A percentile compares a stretch with the other conserved stretches of the same genome.
Evolutionary conservation across 306 rosid species (phyloP).

Genomic region (Cucumis melo): DNA sequence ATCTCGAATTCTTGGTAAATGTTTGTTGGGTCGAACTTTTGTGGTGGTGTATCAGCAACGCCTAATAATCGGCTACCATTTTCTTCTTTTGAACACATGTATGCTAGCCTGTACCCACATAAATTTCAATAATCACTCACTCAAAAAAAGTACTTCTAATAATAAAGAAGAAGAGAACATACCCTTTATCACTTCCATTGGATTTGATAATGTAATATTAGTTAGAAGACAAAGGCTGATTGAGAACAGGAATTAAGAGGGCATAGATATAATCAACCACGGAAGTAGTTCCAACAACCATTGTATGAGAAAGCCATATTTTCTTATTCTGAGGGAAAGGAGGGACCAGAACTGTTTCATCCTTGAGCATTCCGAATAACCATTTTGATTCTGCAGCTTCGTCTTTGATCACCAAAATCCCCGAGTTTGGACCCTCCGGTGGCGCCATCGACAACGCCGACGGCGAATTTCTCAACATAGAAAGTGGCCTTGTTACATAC

Average conservation of each 20-base stretch:
- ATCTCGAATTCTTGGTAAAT: too few relatives aligned
- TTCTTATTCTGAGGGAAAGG: constrained; percentile 62
- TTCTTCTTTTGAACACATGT: constrained; percentile 10
- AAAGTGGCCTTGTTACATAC: constrained; percentile 35
- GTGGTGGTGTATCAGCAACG: too few relatives aligned
- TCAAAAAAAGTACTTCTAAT: too few relatives aligned
- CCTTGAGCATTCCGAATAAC: too few relatives aligned
- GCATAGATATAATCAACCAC: constrained; percentile 18
- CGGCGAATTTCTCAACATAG: constrained; percentile 24
- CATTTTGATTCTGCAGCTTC: neutral
- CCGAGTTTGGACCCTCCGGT: constrained; percentile 57
- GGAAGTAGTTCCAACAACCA: neutral
- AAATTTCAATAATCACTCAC: too few relatives aligned
- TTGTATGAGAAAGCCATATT: too few relatives aligned
- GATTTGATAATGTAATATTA: constrained; percentile 37
- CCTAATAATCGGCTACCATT: too few relatives aligned
- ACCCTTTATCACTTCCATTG: too few relatives aligned
- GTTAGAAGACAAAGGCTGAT: constrained; percentile 47
- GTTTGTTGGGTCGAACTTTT: too few relatives aligned
- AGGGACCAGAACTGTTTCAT: constrained; percentile 4
- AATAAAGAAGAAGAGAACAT: too few relatives aligned
- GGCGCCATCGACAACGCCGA: constrained; percentile 27
- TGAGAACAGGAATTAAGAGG: constrained; percentile 55
- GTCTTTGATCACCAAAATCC: constrained; percentile 49
- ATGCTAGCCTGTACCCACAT: too few relatives aligned